Evolutionary conservation across 805 yeast genomes (phyloP).

Genomic region (Candida caryicola): DNA sequence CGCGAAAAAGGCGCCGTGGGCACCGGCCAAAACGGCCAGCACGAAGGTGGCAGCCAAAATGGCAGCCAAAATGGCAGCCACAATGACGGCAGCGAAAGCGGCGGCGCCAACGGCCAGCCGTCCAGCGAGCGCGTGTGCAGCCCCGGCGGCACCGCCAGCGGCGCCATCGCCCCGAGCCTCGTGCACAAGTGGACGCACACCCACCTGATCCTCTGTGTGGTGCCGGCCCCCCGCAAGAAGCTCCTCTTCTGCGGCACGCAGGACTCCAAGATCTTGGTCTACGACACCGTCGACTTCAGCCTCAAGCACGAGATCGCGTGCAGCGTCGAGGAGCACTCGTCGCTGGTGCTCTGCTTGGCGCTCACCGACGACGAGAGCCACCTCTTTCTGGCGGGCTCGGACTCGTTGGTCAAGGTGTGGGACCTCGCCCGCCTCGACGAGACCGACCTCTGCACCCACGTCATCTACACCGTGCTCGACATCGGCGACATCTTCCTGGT

Average conservation of each 20-base stretch:
- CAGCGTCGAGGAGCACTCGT: constrained; percentile 54
- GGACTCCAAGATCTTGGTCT: constrained; percentile 71
- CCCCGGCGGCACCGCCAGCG: constrained; percentile 5
- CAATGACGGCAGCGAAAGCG: too few relatives aligned
- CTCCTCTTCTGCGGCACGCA: constrained; percentile 88
- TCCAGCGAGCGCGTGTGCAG: too few relatives aligned
- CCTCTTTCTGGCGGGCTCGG: constrained; percentile 85
- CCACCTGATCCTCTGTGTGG: constrained; percentile 70
- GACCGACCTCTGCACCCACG: constrained; percentile 46
- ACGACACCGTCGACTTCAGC: constrained; percentile 64
- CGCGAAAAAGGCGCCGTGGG: too few relatives aligned
- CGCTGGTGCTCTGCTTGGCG: constrained; percentile 71
- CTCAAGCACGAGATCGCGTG: constrained; percentile 42
- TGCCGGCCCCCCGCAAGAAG: constrained; percentile 55
- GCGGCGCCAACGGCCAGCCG: too few relatives aligned
- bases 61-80: too few relatives aligned
- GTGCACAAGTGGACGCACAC: constrained; percentile 73
- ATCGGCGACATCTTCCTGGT: constrained; percentile 92
- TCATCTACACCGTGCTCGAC: constrained; percentile 80
- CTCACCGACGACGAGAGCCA: constrained; percentile 51
- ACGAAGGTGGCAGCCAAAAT: too few relatives aligned
- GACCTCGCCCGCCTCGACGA: constrained; percentile 42
- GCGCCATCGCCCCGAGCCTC: constrained; percentile 9
- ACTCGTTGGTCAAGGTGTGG: constrained; percentile 87
- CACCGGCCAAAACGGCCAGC: too few relatives aligned